Percentiles rank a stretch among this genome's conserved stretches.
Evolutionary conservation across 1,284 basidiomycete genomes (phyloP).

Genomic region (Austropuccinia psidii): DNA sequence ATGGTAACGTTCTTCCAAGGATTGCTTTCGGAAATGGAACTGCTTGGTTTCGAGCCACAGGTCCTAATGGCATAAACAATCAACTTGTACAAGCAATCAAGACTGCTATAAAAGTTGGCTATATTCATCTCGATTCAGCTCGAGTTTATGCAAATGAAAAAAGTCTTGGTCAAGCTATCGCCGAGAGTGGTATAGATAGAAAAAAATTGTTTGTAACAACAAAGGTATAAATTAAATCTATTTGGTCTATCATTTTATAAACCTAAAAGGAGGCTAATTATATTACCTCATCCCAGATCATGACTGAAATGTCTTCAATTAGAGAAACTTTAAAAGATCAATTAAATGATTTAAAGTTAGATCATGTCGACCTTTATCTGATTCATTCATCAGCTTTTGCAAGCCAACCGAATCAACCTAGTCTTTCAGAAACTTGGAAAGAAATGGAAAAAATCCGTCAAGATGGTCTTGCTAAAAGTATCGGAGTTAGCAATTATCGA

Average conservation of each 20-base stretch:
- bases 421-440: conserved; percentile 21
- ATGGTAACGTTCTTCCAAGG: not conserved
- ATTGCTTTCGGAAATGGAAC: conserved; percentile 21
- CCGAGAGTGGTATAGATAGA: not conserved
- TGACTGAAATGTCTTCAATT: not conserved
- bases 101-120: conserved; percentile 12
- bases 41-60: conserved; percentile 10
- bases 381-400: conserved; percentile 16
- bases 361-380: conserved; percentile 30
- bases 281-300: not conserved
- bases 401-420: not conserved
- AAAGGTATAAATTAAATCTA: not conserved
- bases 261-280: not conserved
- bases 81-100: not conserved
- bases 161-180: conserved; percentile 13
- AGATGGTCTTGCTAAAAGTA: conserved; percentile 26
- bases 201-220: conserved; percentile 12
- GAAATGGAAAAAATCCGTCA: conserved; percentile 8
- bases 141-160: conserved; percentile 20
- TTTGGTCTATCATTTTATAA: not conserved
- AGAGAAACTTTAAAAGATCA: conserved; percentile 5
- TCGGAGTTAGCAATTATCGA: conserved; percentile 31
- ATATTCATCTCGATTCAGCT: conserved; percentile 10
- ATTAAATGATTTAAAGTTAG: conserved; percentile 20
- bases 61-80: not conserved